Percentiles rank a stretch among this genome's conserved stretches.
Evolutionary conservation across 768 basidiomycete genomes (phyloP).

Genomic region (Trametes coccinea): DNA sequence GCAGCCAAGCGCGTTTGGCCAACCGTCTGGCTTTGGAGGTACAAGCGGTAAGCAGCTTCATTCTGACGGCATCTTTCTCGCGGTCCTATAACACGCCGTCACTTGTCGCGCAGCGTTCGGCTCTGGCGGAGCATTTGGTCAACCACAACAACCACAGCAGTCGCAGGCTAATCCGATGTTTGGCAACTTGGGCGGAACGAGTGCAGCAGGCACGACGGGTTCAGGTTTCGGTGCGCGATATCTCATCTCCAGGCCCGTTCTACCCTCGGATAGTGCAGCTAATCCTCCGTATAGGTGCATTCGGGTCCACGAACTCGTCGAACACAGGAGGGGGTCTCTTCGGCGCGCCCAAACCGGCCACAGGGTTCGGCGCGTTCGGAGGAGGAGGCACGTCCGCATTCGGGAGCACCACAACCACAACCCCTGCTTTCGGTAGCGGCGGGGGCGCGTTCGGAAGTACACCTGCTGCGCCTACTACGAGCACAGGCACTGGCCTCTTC

Average conservation of each 20-base stretch:
- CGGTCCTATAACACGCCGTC: conserved; percentile 18
- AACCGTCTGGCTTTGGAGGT: conserved; percentile 64
- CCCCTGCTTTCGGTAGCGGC: conserved; percentile 44
- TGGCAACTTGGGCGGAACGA: conserved; percentile 51
- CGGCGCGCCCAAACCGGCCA: conserved; percentile 65
- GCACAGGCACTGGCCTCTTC: conserved; percentile 34
- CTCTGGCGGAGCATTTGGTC: conserved; percentile 56
- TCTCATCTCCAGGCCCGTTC: conserved; percentile 12
- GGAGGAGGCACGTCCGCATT: conserved; percentile 56
- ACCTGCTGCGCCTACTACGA: conserved; percentile 30
- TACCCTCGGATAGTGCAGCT: neutral
- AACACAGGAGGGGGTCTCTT: conserved; percentile 45
- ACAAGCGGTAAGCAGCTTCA: conserved; percentile 57
- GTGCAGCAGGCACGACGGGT: conserved; percentile 34
- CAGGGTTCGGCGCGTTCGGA: conserved; percentile 78
- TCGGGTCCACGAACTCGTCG: conserved; percentile 40
- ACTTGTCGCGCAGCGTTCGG: conserved; percentile 31
- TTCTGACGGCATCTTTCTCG: conserved; percentile 24
- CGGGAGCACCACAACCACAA: conserved; percentile 38
- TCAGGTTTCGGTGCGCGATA: conserved; percentile 38
- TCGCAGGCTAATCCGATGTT: conserved; percentile 80
- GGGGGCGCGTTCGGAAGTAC: conserved; percentile 19
- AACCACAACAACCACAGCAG: conserved; percentile 42
- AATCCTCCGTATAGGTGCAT: conserved; percentile 35
- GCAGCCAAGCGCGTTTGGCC: conserved; percentile 63